A percentile compares a stretch with the other conserved stretches of the same genome.
Evolutionary conservation across 306 rosid genomes (phyloP).

Genomic region (Rubus idaeus): DNA sequence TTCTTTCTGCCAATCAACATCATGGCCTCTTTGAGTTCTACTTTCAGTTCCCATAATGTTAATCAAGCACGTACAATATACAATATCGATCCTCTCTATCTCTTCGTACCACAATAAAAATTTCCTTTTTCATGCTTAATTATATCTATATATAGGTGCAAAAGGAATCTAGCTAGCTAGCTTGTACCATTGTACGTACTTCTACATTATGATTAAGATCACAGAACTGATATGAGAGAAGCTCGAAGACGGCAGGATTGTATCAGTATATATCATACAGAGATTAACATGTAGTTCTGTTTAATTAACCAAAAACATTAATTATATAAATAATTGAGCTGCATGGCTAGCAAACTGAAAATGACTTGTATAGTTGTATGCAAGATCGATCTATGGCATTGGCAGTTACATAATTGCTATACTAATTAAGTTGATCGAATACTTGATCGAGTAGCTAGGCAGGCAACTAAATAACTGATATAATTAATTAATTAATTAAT

Average conservation of each 20-base stretch:
- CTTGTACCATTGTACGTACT: background rate
- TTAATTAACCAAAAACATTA: background rate
- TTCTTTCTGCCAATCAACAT: conserved; percentile 1
- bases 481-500: background rate
- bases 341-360: no score
- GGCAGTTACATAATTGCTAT: no score
- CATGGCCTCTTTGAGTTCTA: conserved; percentile 18
- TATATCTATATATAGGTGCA: background rate
- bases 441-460: background rate
- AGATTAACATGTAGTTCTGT: no score
- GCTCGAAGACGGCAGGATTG: background rate
- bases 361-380: no score
- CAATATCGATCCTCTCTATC: background rate
- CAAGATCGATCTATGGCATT: no score
- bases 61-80: background rate
- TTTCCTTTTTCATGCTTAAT: background rate
- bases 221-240: background rate
- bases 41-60: background rate
- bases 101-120: background rate
- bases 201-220: background rate
- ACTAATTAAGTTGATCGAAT: background rate
- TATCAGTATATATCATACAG: background rate
- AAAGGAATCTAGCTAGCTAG: background rate
- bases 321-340: no score
- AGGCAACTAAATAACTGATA: background rate